phyloP scores from a whole-genome alignment of 306 rosid genomes.

The Pyrus betulifolia region DNA sequence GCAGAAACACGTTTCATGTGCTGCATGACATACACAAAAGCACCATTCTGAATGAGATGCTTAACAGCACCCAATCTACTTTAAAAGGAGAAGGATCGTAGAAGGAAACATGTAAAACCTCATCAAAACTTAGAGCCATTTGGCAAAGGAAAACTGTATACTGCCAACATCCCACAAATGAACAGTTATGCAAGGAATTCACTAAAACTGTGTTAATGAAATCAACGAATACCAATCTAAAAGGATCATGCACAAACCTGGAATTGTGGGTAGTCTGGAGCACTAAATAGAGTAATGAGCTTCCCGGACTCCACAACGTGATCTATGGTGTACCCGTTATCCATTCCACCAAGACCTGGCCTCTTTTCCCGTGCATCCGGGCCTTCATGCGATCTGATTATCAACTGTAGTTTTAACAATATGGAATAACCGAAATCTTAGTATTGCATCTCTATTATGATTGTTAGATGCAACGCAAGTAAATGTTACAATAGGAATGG shows the following conservation, averaged over 20 bases:
- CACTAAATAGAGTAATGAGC: conserved; percentile 77
- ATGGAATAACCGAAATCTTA: conserved; percentile 20
- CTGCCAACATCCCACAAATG: not conserved
- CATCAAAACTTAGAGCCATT: not conserved
- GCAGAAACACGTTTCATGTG: not conserved
- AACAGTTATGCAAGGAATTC: not conserved
- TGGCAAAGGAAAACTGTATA: not conserved
- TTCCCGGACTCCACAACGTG: conserved; percentile 87
- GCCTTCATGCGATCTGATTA: conserved; percentile 92
- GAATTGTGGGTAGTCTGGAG: conserved; percentile 95
- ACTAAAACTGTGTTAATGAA: not conserved
- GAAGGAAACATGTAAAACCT: not conserved
- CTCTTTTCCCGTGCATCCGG: conserved; percentile 94
- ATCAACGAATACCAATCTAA: not conserved
- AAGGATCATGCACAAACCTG: conserved; percentile 42
- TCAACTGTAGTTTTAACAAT: conserved; percentile 40
- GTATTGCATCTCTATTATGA: not conserved
- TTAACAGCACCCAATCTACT: not conserved
- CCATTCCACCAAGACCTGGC: conserved; percentile 72
- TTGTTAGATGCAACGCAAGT: not conserved
- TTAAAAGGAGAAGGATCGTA: not conserved
- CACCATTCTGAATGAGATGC: not conserved
- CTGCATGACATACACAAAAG: not conserved
- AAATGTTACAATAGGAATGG: not conserved
- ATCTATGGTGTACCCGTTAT: conserved; percentile 79